Evolutionary conservation across 176 grass and related monocot genomes (phyloP).

Genomic region (Lolium rigidum): DNA sequence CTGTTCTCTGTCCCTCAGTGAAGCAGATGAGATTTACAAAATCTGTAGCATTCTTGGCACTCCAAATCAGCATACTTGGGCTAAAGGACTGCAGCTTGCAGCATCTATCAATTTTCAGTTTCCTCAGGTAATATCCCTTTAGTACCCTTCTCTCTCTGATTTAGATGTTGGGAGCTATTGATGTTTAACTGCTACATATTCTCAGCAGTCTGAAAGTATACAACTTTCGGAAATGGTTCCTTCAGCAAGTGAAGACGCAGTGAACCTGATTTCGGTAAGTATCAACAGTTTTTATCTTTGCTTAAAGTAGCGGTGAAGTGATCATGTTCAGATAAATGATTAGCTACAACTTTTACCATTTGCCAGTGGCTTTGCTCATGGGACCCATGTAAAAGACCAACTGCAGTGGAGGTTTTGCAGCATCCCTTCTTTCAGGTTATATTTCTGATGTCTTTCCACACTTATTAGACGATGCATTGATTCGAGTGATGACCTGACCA

Average conservation of each 20-base stretch:
- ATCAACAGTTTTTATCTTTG: background rate
- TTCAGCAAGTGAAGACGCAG: conserved; percentile 72
- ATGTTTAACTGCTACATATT: conserved; percentile 25
- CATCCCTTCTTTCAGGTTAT: conserved; percentile 97
- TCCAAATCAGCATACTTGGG: conserved; percentile 76
- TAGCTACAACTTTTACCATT: conserved; percentile 28
- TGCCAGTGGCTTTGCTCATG: conserved; percentile 86
- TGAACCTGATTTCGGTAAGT: conserved; percentile 89
- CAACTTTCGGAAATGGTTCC: conserved; percentile 77
- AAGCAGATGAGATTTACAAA: conserved; percentile 92
- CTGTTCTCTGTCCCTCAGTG: conserved; percentile 55
- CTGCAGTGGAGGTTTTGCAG: conserved; percentile 83
- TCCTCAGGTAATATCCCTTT: conserved; percentile 56
- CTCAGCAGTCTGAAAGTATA: conserved; percentile 59
- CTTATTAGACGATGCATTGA: background rate
- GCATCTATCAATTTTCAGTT: conserved; percentile 85
- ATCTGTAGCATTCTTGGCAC: conserved; percentile 94
- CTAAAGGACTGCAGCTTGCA: conserved; percentile 82
- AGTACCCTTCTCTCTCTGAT: background rate
- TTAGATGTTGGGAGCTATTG: conserved; percentile 10
- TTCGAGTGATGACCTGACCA: background rate
- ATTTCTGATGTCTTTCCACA: background rate
- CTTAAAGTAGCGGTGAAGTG: background rate
- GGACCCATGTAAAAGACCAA: conserved; percentile 84
- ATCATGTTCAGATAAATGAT: conserved; percentile 12